phyloP scores from a whole-genome alignment of 441 rosid genomes.

The Eugenia klotzschiana region DNA sequence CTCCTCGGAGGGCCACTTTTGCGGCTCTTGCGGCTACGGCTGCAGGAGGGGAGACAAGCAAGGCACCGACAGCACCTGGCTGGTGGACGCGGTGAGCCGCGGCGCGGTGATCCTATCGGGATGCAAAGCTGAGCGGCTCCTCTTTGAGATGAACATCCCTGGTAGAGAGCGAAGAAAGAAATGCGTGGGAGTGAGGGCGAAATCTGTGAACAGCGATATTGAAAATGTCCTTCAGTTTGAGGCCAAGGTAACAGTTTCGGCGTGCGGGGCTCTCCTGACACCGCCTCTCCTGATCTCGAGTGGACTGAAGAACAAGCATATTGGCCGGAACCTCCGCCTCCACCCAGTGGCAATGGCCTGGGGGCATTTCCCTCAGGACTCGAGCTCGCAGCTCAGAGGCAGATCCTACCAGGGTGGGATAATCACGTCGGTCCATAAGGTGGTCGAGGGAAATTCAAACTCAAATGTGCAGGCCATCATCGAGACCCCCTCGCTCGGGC shows the following conservation, averaged over 20 bases:
- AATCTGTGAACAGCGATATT: slow-evolving; percentile 20
- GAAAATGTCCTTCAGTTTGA: slow-evolving; percentile 37
- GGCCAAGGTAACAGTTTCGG: slow-evolving; percentile 63
- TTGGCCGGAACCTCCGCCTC: slow-evolving; percentile 65
- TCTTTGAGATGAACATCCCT: slow-evolving; percentile 22
- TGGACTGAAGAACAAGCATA: slow-evolving; percentile 54
- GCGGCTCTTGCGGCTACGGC: slow-evolving; percentile 78
- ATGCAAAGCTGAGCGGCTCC: slow-evolving; percentile 64
- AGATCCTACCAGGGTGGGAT: slow-evolving; percentile 69
- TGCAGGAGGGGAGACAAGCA: slow-evolving; percentile 69
- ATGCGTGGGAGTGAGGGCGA: slow-evolving; percentile 59
- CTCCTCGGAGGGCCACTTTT: slow-evolving; percentile 64
- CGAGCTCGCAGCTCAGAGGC: slow-evolving; percentile 26
- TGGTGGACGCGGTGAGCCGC: slow-evolving; percentile 55
- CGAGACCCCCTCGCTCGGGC: slow-evolving; percentile 70
- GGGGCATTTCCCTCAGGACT: slow-evolving; percentile 76
- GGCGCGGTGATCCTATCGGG: slow-evolving; percentile 67
- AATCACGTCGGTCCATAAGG: slow-evolving; percentile 58
- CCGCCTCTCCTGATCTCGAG: slow-evolving; percentile 74
- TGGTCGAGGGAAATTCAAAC: slow-evolving; percentile 18
- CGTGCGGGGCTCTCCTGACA: slow-evolving; percentile 67
- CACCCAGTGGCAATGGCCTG: slow-evolving; percentile 76
- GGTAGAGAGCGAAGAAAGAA: slow-evolving; percentile 27
- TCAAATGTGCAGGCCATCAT: slow-evolving; percentile 40
- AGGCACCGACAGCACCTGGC: slow-evolving; percentile 76